These are phyloP conservation scores for Marasmius fiardii DNA, from an alignment of 1,284 basidiomycete genomes.

Conservation along the genomic window DNA sequence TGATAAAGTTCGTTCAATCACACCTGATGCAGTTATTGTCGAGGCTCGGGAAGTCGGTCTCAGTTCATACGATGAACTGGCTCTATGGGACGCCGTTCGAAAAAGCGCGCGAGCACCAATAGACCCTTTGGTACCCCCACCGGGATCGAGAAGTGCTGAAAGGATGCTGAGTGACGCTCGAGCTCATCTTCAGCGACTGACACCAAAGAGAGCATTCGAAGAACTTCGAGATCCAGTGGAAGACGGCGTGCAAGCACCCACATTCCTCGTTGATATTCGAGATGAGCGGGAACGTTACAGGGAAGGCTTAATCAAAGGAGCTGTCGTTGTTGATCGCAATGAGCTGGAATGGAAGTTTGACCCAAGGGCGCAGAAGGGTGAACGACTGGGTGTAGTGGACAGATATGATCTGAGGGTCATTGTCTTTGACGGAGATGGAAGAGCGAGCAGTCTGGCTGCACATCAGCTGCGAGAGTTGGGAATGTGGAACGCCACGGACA, in stretches of 20 bases:
- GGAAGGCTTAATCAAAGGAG: constrained; percentile 57
- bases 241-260: constrained; percentile 43
- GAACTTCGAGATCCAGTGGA: constrained; percentile 47
- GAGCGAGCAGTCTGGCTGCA: constrained; percentile 68
- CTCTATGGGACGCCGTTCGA: constrained; percentile 61
- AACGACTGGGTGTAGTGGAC: constrained; percentile 57
- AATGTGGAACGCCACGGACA: constrained; percentile 68
- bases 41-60: constrained; percentile 48
- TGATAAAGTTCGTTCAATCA: constrained; percentile 27
- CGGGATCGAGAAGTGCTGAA: constrained; percentile 54
- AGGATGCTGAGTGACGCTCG: constrained; percentile 55
- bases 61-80: constrained; percentile 53
- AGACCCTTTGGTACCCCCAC: constrained; percentile 57
- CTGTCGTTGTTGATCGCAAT: constrained; percentile 66
- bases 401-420: constrained; percentile 70
- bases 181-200: constrained; percentile 58
- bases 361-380: constrained; percentile 46
- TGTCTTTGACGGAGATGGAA: constrained; percentile 68
- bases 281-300: constrained; percentile 50
- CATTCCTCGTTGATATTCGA: constrained; percentile 74
- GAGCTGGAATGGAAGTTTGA: constrained; percentile 75
- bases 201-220: constrained; percentile 54
- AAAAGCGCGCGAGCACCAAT: constrained; percentile 57
- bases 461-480: constrained; percentile 63
- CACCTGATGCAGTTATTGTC: constrained; percentile 41